A percentile compares a stretch with the other conserved stretches of the same genome.
phyloP scores from a whole-genome alignment of 805 yeast species.

The Schizosaccharomyces lindneri region DNA sequence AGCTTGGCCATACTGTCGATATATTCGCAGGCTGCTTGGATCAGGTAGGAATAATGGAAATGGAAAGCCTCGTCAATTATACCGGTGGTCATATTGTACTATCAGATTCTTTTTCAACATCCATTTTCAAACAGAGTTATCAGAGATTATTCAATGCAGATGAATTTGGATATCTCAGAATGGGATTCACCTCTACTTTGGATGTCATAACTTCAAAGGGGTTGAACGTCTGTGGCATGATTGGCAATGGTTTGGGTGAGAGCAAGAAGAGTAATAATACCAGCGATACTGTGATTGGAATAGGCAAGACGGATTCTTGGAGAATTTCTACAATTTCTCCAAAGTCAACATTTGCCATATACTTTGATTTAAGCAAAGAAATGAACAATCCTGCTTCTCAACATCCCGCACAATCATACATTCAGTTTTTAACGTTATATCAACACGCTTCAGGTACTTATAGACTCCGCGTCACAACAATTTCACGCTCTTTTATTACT shows the following conservation, averaged over 20 bases:
- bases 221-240: conserved; percentile 69
- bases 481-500: conserved; percentile 27
- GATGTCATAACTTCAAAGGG: conserved; percentile 72
- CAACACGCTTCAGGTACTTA: conserved; percentile 87
- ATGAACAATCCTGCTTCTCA: conserved; percentile 6
- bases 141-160: conserved; percentile 71
- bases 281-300: conserved; percentile 78
- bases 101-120: conserved; percentile 81
- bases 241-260: conserved; percentile 72
- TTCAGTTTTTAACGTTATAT: conserved; percentile 76
- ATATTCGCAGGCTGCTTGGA: conserved; percentile 88
- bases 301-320: conserved; percentile 86
- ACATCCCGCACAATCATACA: conserved; percentile 14
- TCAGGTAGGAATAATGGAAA: conserved; percentile 83
- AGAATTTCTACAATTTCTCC: conserved; percentile 66
- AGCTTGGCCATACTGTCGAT: conserved; percentile 58
- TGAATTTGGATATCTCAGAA: conserved; percentile 57
- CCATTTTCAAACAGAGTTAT: conserved; percentile 80
- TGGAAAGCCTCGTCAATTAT: conserved; percentile 59
- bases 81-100: conserved; percentile 80
- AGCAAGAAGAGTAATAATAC: conserved; percentile 42
- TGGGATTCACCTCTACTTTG: conserved; percentile 75
- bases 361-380: conserved; percentile 38
- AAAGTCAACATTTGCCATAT: conserved; percentile 65
- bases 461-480: conserved; percentile 75